Evolutionary conservation across 805 yeast species (phyloP).

Genomic region (Schwanniomyces vanrijiae): DNA sequence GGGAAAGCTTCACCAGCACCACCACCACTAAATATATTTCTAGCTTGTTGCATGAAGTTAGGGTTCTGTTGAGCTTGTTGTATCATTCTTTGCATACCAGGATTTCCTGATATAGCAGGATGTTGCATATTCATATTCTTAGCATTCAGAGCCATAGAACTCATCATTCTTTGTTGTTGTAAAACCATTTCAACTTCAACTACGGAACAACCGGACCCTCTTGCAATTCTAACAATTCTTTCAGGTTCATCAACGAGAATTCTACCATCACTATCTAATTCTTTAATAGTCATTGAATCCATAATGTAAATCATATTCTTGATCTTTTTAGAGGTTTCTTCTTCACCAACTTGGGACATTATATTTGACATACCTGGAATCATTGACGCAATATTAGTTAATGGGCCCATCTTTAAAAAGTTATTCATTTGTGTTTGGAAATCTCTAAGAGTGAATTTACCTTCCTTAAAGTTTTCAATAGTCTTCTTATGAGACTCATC

Average conservation of each 20-base stretch:
- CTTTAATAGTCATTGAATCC: conserved; percentile 95
- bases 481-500: conserved; percentile 80
- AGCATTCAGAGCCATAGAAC: conserved; percentile 79
- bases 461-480: conserved; percentile 90
- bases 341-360: conserved; percentile 87
- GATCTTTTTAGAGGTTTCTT: conserved; percentile 80
- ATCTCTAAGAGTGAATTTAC: conserved; percentile 88
- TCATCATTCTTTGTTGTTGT: conserved; percentile 91
- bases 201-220: conserved; percentile 91
- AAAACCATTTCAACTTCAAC: conserved; percentile 91
- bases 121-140: conserved; percentile 43
- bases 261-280: conserved; percentile 86
- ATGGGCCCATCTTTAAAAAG: conserved; percentile 94
- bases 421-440: conserved; percentile 94
- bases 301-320: conserved; percentile 86
- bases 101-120: conserved; percentile 29
- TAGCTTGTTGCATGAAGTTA: conserved; percentile 59
- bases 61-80: conserved; percentile 54
- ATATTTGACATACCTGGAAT: conserved; percentile 86
- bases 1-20: conserved; percentile 39
- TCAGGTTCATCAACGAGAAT: conserved; percentile 78
- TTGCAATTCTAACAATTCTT: conserved; percentile 85
- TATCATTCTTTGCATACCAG: conserved; percentile 52
- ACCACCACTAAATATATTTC: conserved; percentile 57
- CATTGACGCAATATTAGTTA: conserved; percentile 92